phyloP scores from a whole-genome alignment of 257 asterid genomes.

The Hygrophila difformis region DNA sequence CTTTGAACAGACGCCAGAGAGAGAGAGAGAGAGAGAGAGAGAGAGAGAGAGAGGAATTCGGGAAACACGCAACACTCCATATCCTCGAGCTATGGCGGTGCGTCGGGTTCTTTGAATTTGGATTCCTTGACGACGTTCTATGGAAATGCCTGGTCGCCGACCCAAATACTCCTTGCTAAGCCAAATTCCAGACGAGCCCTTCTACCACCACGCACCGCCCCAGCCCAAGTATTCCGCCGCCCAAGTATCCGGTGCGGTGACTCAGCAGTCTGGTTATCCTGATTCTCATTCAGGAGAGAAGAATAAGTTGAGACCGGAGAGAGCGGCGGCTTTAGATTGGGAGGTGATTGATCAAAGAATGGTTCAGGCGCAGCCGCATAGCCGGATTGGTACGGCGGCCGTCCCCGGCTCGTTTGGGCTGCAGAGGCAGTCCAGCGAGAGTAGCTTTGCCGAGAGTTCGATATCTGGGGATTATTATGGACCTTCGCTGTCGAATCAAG shows the following conservation, averaged over 20 bases:
- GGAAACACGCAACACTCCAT: background rate
- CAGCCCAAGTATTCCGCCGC: conserved; percentile 29
- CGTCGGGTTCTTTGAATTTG: conserved; percentile 25
- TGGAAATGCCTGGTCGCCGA: conserved; percentile 73
- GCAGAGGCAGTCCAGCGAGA: conserved; percentile 88
- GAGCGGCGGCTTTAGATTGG: conserved; percentile 22
- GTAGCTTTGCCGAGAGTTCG: conserved; percentile 87
- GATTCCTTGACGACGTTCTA: conserved; percentile 7
- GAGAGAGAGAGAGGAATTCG: conserved; percentile 9
- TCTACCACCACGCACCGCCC: conserved; percentile 25
- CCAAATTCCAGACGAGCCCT: conserved; percentile 58
- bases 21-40: no score
- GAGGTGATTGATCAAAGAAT: conserved; percentile 56
- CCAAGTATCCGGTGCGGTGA: background rate
- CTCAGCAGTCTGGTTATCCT: conserved; percentile 29
- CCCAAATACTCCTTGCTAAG: conserved; percentile 54
- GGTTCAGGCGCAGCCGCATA: conserved; percentile 41
- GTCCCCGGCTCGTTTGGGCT: conserved; percentile 43
- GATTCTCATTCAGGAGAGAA: conserved; percentile 64
- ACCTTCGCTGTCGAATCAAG: conserved; percentile 55
- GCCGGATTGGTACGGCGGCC: conserved; percentile 44
- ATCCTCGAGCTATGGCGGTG: conserved; percentile 30
- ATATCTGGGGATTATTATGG: conserved; percentile 68
- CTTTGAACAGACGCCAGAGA: conserved; percentile 11
- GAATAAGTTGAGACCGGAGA: conserved; percentile 18